phyloP scores from a whole-genome alignment of 2,329 filamentous ascomycete genomes.

The Bipolaris zeicola region DNA sequence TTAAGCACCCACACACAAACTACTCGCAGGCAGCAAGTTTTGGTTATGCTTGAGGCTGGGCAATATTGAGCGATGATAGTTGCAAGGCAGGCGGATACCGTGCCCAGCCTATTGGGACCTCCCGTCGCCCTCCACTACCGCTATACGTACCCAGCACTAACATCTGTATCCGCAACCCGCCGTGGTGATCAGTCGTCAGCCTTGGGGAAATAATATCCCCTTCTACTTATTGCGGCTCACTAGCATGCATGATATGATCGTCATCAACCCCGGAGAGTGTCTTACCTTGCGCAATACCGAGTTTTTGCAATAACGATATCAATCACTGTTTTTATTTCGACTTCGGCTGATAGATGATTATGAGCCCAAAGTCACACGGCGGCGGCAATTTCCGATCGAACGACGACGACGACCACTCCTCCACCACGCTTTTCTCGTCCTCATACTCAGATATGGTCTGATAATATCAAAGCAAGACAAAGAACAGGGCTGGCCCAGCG shows the following conservation, averaged over 20 bases:
- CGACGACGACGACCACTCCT: neutral
- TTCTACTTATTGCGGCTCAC: constrained; percentile 13
- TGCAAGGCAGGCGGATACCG: neutral
- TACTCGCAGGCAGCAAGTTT: neutral
- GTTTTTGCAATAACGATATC: constrained; percentile 9
- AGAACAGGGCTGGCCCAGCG: neutral
- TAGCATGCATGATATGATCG: constrained; percentile 8
- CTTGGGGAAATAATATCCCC: neutral
- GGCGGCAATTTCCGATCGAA: neutral
- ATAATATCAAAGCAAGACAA: neutral
- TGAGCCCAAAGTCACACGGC: neutral
- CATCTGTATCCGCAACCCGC: neutral
- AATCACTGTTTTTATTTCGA: neutral
- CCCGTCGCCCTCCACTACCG: constrained; percentile 2
- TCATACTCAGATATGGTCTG: neutral
- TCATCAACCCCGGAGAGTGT: constrained; percentile 3
- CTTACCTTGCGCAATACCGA: constrained; percentile 9
- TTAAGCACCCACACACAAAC: neutral
- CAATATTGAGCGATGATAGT: neutral
- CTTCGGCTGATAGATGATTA: neutral
- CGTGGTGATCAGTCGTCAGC: neutral
- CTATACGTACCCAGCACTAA: neutral
- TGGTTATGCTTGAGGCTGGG: neutral
- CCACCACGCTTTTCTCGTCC: neutral
- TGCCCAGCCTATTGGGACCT: constrained; percentile 2